These are phyloP conservation scores for Moesziomyces aphidis DNA, from an alignment of 1,284 basidiomycete genomes.

Conservation along the genomic window DNA sequence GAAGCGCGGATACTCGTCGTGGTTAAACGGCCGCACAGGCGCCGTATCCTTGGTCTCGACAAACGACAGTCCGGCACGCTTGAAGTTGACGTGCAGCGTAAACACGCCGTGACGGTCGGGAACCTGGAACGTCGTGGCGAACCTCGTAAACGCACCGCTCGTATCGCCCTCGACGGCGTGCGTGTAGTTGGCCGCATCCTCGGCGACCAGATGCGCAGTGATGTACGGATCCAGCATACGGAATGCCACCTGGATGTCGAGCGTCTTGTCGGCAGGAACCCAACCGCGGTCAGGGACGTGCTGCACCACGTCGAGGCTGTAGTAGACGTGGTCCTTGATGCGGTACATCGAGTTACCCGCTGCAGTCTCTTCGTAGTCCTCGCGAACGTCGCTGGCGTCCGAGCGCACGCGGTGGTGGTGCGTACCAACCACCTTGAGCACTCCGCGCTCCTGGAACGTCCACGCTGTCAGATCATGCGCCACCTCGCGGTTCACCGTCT, in stretches of 20 bases:
- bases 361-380: conserved; percentile 61
- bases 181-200: conserved; percentile 16
- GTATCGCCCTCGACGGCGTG: conserved; percentile 20
- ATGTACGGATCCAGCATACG: conserved; percentile 88
- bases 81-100: conserved; percentile 91
- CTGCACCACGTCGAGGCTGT: conserved; percentile 78
- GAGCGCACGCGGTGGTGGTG: conserved; percentile 78
- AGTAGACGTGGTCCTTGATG: conserved; percentile 82
- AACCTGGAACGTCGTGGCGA: conserved; percentile 81
- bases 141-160: conserved; percentile 70
- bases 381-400: conserved; percentile 55
- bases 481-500: conserved; percentile 78
- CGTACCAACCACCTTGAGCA: conserved; percentile 81
- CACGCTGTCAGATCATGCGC: conserved; percentile 81
- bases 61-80: conserved; percentile 84
- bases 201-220: conserved; percentile 46
- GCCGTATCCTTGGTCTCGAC: conserved; percentile 79
- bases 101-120: conserved; percentile 98
- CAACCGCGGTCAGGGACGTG: conserved; percentile 75
- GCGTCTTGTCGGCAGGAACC: conserved; percentile 78
- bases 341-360: conserved; percentile 79
- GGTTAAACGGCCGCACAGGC: conserved; percentile 89
- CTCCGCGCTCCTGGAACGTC: conserved; percentile 89
- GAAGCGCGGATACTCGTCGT: conserved; percentile 95
- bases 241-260: conserved; percentile 91